A percentile compares a stretch with the other conserved stretches of the same genome.
These are phyloP conservation scores for Cladobotryum mycophilum DNA, from an alignment of 2,329 filamentous ascomycete genomes.

Conservation along the genomic window DNA sequence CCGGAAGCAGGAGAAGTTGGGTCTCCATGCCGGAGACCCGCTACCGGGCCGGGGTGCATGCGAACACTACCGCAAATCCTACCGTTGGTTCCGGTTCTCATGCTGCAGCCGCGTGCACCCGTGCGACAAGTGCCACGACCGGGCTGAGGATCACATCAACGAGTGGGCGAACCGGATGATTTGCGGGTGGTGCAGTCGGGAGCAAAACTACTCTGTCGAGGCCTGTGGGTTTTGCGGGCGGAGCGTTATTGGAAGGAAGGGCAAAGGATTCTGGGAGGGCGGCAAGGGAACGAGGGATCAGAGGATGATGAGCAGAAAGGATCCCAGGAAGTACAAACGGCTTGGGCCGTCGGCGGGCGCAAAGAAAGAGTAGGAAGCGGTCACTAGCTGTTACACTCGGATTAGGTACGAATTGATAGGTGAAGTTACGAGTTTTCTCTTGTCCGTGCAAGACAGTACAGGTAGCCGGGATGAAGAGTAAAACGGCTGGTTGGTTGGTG, in stretches of 20 bases:
- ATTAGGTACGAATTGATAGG: too few species aligned
- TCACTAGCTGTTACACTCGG: too few species aligned
- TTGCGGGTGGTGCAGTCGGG: slow-evolving; percentile 71
- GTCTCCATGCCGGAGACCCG: slow-evolving; percentile 50
- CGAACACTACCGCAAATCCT: slow-evolving; percentile 51
- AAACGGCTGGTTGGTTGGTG: too few species aligned
- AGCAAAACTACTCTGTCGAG: slow-evolving; percentile 73
- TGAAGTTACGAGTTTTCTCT: too few species aligned
- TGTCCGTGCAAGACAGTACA: too few species aligned
- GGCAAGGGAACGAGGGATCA: slow-evolving; percentile 74
- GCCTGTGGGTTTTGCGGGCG: slow-evolving; percentile 69
- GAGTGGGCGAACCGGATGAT: slow-evolving; percentile 84
- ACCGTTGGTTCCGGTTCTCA: slow-evolving; percentile 60
- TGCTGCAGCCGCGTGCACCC: slow-evolving; percentile 54
- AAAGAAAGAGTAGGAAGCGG: slow-evolving; percentile 8
- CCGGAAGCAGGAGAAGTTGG: slow-evolving; percentile 47
- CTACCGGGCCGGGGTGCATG: slow-evolving; percentile 50
- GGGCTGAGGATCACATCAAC: slow-evolving; percentile 61
- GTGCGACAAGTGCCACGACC: slow-evolving; percentile 73
- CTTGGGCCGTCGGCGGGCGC: slow-evolving; percentile 34
- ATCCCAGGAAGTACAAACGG: slow-evolving; percentile 66
- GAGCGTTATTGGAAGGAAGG: slow-evolving; percentile 59
- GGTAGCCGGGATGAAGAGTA: too few species aligned
- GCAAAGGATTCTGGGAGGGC: slow-evolving; percentile 77
- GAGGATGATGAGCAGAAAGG: slow-evolving; percentile 66